Conservation (phyloP, 352 stramenopile genomes). For the Thalassiosira mediterranea region DNA sequence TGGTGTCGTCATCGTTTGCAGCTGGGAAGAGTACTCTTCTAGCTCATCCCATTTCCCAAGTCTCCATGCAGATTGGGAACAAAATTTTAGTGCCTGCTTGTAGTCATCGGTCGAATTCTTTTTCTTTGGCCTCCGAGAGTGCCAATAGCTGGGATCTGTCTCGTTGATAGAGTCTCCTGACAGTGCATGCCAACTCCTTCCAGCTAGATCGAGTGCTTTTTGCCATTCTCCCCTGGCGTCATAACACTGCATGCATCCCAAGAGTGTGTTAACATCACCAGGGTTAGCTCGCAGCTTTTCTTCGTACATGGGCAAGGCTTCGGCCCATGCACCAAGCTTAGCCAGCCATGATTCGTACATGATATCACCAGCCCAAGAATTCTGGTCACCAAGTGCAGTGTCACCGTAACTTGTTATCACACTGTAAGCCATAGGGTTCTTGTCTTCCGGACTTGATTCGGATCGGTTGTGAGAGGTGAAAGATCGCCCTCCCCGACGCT, state of each 20-base stretch:
- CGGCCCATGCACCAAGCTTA: conserved; percentile 93
- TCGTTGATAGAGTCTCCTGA: conserved; percentile 40
- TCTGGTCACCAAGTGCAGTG: conserved; percentile 64
- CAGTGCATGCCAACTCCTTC: conserved; percentile 75
- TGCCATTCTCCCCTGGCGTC: conserved; percentile 96
- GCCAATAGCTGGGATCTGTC: conserved; percentile 20
- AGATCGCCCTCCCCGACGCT: conserved; percentile 44
- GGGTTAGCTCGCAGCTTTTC: conserved; percentile 84
- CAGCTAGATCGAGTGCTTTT: conserved; percentile 89
- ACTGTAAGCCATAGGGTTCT: conserved; percentile 78
- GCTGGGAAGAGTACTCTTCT: conserved; percentile 78
- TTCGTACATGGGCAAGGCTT: conserved; percentile 93
- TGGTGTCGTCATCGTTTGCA: conserved; percentile 33
- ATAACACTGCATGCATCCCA: conserved; percentile 97
- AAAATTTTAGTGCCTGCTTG: conserved; percentile 82
- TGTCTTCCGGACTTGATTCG: conserved; percentile 47
- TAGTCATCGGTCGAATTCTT: conserved; percentile 53
- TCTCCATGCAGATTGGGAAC: conserved; percentile 86
- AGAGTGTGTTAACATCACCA: conserved; percentile 90
- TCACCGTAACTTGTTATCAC: conserved; percentile 72
- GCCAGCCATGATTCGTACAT: conserved; percentile 94
- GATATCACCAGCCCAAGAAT: conserved; percentile 83
- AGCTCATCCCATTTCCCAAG: conserved; percentile 89
- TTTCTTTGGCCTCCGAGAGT: conserved; percentile 40
- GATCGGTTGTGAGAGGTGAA: conserved; percentile 36